Base-by-base conservation (phyloP, 371 early-diverging fungal genomes). In the Entomophthora muscae region DNA sequence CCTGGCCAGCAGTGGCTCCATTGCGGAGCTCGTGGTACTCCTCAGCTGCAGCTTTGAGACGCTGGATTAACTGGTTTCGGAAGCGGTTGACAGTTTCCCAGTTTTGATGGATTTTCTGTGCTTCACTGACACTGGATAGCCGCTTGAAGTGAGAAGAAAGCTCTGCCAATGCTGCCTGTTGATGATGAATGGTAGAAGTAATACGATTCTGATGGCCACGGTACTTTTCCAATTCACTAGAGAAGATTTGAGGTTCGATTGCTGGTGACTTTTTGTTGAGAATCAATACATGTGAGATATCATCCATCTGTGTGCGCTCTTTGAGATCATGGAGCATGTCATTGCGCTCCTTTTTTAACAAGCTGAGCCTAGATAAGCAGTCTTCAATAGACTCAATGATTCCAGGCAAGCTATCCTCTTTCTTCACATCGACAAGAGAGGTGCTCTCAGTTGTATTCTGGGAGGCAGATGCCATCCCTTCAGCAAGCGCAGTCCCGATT, bases 161-260 rank as follows among this genome's bases (percentile, higher is more conserved):
- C 58, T 88, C 89, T 67, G 82, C 82, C 63, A 93, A 75, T 10
- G 88, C 71, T 57, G 81, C 80, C 27, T 80, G 78, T 51, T 96
- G 93, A 64, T 82, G 78, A 27, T 88, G 82, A 52, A 90, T 72
- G 55, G 88, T 84, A 0, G 85, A 76, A 12, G 80, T 73, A 31
- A 96, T 75, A 22, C 86, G 78, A 33, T 86, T 81, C 58, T 84
- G 81, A 65, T 88, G 79, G 12, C 85, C 84, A 13, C 84, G 76
- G 69, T 83, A 97, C 73, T 97, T 97, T 67, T 85, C 85, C 32
- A 97, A 76, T 68, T 97, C 93, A 60, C 83, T 73, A 1, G 84
- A 80, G 78, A 95, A 95, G 10, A 97, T 75, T 62, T 91, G 87
- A 32, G 80, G 81, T 66, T 92, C 93, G 10, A 84, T 79, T 61